Base-by-base conservation (phyloP, 2,329 filamentous ascomycete species). In the Fusarium sp. region DNA sequence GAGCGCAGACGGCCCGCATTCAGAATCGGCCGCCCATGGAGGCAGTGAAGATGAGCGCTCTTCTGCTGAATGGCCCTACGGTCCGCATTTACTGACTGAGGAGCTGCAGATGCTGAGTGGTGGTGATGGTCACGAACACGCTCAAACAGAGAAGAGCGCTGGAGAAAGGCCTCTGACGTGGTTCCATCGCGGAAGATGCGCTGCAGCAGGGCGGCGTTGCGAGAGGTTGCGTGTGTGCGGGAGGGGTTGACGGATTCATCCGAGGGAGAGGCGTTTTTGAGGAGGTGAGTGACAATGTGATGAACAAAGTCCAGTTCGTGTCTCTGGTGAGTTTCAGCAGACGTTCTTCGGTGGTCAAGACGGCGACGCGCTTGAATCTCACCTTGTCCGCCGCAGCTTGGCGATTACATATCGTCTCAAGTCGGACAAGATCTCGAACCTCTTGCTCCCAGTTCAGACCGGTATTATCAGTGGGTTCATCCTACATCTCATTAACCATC, bases 11-110 rank as follows among this genome's bases (percentile, higher is more conserved):
- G 78, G n/a, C 82, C 81, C 27, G 79, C 70, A 33, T 81, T 81
- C 27, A 86, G 79, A 4, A 91, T 83, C 0, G 91, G 89, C n/a
- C 89, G 87, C 20, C 93, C 93, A 71, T 90, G 92, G 31, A 94
- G 84, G 72, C 89, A 90, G 79, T 95, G 93, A 27, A 95, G 83
- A 79, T 92, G 92, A 27, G 93, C 93, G 71, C 90, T 92, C 73
- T 89, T 84, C 82, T 94, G 93, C 33, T 89, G 88, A 36, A 82
- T 14, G 82, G 72, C 69, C 27, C 52, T 68, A 40, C 65, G 62
- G 25, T 63, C 61, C 4, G 66, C 35, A 25, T 69, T 50, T 7
- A 50, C 38, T 20, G 68, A 71, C n/a, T 54, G 69, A 65, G 6
- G 65, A 31, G 29, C 65, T 70, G 11, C 63, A 31, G 8, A 84